A percentile compares a stretch with the other conserved stretches of the same genome.
Evolutionary conservation across 2,329 filamentous ascomycete species (phyloP).

Genomic region (Epichloe elymi): DNA sequence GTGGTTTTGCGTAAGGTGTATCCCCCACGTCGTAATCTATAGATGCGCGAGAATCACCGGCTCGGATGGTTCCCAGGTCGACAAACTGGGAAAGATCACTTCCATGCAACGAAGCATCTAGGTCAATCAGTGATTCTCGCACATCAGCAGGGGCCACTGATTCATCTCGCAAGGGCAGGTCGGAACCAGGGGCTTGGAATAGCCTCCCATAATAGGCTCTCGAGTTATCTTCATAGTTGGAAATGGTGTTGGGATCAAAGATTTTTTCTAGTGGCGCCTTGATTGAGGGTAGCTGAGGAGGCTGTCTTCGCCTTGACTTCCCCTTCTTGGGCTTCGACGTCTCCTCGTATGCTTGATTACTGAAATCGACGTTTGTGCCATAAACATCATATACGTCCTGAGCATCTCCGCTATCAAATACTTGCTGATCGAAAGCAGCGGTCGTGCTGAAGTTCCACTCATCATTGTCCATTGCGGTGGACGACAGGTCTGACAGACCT

Average conservation of each 20-base stretch:
- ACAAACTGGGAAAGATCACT: constrained; percentile 43
- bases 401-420: constrained; percentile 38
- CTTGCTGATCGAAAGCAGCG: constrained; percentile 46
- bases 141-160: constrained; percentile 35
- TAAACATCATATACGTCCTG: constrained; percentile 50
- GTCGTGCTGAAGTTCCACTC: constrained; percentile 59
- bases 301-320: constrained; percentile 42
- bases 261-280: constrained; percentile 50
- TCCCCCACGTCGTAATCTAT: constrained; percentile 38
- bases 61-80: constrained; percentile 47
- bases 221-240: constrained; percentile 52
- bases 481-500: constrained; percentile 30
- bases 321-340: constrained; percentile 39
- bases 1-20: constrained; percentile 30
- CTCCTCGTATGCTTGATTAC: constrained; percentile 30
- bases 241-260: constrained; percentile 52
- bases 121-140: constrained; percentile 51
- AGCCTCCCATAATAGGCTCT: constrained; percentile 43
- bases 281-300: constrained; percentile 42
- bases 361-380: constrained; percentile 43
- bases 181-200: constrained; percentile 31
- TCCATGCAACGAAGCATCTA: constrained; percentile 46
- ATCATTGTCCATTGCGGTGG: constrained; percentile 36
- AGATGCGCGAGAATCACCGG: constrained; percentile 31
- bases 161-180: constrained; percentile 46